A percentile compares a stretch with the other conserved stretches of the same genome.
Conservation (phyloP, 768 basidiomycete genomes). For the Candolleomyces eurysporus region DNA sequence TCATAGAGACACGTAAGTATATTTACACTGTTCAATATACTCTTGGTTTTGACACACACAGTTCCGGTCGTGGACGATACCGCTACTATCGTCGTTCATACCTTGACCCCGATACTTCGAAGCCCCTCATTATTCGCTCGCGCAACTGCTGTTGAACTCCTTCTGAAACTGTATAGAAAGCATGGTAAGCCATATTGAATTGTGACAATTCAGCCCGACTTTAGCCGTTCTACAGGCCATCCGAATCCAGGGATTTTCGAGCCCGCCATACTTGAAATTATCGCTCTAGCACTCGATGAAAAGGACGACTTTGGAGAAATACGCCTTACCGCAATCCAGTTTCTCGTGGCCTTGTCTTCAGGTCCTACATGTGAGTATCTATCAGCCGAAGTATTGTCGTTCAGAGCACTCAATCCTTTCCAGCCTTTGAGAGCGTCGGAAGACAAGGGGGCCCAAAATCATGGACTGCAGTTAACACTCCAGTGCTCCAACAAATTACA, state of each 20-base stretch:
- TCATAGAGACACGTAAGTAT: no score
- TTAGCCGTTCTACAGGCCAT: background rate
- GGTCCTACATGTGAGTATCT: background rate
- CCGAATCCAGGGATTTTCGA: background rate
- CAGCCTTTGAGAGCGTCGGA: background rate
- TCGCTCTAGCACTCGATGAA: background rate
- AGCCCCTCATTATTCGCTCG: no score
- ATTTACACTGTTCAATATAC: no score
- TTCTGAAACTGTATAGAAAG: no score
- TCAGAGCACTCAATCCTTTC: background rate
- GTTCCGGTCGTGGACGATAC: no score
- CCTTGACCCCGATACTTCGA: no score
- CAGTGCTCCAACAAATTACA: background rate
- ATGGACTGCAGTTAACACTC: background rate
- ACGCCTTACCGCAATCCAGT: background rate
- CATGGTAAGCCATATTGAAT: no score
- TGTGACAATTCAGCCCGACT: no score
- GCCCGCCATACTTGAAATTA: background rate
- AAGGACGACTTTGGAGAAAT: background rate
- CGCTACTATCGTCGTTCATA: no score
- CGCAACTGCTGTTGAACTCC: no score
- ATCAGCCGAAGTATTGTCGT: background rate
- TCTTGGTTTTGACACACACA: no score
- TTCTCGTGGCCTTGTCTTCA: background rate
- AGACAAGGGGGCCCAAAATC: background rate